Conservation (phyloP, 164 flowering plant genomes). For the Hamamelis virginiana region DNA sequence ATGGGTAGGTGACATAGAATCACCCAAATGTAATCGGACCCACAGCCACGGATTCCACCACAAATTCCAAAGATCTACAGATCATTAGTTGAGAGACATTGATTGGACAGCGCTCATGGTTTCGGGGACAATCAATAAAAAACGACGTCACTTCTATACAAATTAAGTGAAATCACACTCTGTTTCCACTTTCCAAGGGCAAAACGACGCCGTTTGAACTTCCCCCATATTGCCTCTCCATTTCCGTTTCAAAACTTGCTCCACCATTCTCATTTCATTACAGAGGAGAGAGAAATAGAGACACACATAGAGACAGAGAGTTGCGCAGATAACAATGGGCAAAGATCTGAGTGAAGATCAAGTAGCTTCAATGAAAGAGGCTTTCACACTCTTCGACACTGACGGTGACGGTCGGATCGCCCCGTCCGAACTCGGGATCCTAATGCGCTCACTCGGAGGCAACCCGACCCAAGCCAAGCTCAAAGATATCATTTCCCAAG, state of each 20-base stretch:
- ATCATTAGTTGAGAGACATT: neutral
- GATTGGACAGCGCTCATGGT: neutral
- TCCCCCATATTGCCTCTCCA: no score
- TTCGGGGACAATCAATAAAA: neutral
- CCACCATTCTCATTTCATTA: neutral
- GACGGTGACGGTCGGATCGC: constrained; percentile 88
- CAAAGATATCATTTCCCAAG: constrained; percentile 67
- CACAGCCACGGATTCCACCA: no score
- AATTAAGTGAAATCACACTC: no score
- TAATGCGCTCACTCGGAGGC: constrained; percentile 93
- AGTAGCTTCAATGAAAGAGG: constrained; percentile 83
- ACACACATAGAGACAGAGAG: neutral
- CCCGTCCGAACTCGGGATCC: constrained; percentile 86
- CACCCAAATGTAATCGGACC: no score
- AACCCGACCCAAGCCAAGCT: constrained; percentile 94
- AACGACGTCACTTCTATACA: no score
- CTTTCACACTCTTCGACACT: constrained; percentile 90
- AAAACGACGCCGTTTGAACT: no score
- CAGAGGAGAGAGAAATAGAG: neutral
- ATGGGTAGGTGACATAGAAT: no score
- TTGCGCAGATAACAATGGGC: constrained; percentile 50
- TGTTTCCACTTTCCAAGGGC: no score
- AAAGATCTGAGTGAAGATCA: constrained; percentile 84
- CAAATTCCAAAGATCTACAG: neutral
- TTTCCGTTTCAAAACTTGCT: no score